phyloP scores from a whole-genome alignment of 257 asterid species.

The Nicotiana otophora region DNA sequence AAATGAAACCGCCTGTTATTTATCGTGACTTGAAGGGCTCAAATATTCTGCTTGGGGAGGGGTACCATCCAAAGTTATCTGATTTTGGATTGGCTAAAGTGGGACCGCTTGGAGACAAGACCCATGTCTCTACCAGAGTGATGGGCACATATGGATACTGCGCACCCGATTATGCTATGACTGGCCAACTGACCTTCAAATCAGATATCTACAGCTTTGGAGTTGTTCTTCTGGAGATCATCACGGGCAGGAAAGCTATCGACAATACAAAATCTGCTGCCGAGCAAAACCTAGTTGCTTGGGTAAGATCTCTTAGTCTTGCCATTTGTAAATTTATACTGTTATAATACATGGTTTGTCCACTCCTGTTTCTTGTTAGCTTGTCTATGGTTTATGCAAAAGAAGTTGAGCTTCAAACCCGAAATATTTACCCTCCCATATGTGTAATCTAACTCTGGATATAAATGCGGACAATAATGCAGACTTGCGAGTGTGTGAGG shows the following conservation, averaged over 20 bases:
- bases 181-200: conserved; percentile 73
- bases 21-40: conserved; percentile 77
- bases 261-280: conserved; percentile 34
- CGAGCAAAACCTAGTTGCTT: conserved; percentile 52
- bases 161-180: conserved; percentile 83
- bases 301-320: conserved; percentile 40
- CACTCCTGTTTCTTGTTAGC: neutral
- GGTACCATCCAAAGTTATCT: conserved; percentile 59
- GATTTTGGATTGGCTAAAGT: conserved; percentile 87
- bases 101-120: conserved; percentile 65
- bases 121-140: conserved; percentile 80
- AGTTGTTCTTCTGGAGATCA: conserved; percentile 71
- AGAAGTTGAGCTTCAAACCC: neutral
- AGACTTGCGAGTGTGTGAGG: neutral
- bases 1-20: conserved; percentile 62
- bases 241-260: conserved; percentile 73
- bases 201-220: conserved; percentile 85
- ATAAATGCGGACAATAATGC: neutral
- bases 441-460: neutral
- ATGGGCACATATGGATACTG: conserved; percentile 91
- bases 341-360: neutral
- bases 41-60: conserved; percentile 70
- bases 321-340: neutral
- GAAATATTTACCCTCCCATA: neutral
- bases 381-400: neutral